phyloP scores from a whole-genome alignment of 2,329 filamentous ascomycete species.

The Penicillium sp. region DNA sequence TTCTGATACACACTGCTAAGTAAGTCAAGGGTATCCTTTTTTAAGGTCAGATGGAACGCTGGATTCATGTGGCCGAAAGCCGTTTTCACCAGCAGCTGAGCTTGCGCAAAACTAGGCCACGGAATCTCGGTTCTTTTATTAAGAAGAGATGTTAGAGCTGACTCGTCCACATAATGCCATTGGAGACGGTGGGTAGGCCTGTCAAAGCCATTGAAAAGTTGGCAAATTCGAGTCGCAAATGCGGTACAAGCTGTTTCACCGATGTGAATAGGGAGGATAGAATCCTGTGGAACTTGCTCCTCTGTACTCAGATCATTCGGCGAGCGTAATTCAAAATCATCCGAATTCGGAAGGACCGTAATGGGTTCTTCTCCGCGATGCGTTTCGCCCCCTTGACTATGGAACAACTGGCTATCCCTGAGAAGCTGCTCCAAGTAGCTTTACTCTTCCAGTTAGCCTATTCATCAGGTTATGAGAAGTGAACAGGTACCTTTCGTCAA shows the following conservation, averaged over 20 bases:
- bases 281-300: constrained; percentile 20
- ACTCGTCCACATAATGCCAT: constrained; percentile 27
- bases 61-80: constrained; percentile 31
- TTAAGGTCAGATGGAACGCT: constrained; percentile 30
- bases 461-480: too few relatives aligned
- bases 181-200: constrained; percentile 18
- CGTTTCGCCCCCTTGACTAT: too few relatives aligned
- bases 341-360: too few relatives aligned
- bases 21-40: constrained; percentile 36
- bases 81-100: constrained; percentile 30
- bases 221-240: constrained; percentile 34
- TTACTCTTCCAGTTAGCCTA: neutral
- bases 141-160: constrained; percentile 10
- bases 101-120: constrained; percentile 30
- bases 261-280: constrained; percentile 28
- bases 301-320: neutral
- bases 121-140: constrained; percentile 15
- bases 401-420: neutral
- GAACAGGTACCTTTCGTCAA: neutral
- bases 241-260: constrained; percentile 36
- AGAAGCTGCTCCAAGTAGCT: neutral
- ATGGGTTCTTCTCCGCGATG: too few relatives aligned
- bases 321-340: neutral
- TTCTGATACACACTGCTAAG: constrained; percentile 31
- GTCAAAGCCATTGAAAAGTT: constrained; percentile 23